Evolutionary conservation across 2,329 filamentous ascomycete species (phyloP).

Genomic region (Paracamarosporium sp.): DNA sequence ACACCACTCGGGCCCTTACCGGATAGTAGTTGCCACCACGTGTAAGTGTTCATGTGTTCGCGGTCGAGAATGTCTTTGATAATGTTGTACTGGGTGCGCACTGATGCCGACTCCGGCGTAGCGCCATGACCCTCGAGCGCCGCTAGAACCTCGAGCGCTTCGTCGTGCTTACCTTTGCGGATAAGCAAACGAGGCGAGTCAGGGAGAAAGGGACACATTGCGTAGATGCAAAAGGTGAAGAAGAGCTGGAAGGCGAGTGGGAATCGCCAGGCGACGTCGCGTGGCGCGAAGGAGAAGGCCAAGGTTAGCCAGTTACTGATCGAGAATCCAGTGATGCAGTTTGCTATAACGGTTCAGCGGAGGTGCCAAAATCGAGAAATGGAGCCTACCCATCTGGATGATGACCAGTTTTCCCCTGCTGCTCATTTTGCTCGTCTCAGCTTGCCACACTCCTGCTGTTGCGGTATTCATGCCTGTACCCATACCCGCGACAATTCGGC

Average conservation of each 20-base stretch:
- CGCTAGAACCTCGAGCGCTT: constrained; percentile 44
- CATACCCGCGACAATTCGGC: constrained; percentile 52
- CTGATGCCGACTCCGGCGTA: constrained; percentile 41
- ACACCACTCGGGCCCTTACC: constrained; percentile 51
- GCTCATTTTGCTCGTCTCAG: constrained; percentile 55
- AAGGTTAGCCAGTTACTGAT: constrained; percentile 53
- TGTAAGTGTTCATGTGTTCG: constrained; percentile 54
- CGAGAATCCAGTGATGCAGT: constrained; percentile 52
- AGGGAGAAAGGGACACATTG: constrained; percentile 54
- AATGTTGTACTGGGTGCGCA: constrained; percentile 45
- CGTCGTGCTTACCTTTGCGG: constrained; percentile 58
- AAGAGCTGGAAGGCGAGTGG: constrained; percentile 64
- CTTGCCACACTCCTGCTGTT: constrained; percentile 57
- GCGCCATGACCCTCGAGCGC: constrained; percentile 48
- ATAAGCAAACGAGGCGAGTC: constrained; percentile 58
- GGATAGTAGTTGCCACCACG: constrained; percentile 53
- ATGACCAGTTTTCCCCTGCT: constrained; percentile 55
- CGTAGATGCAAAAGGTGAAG: constrained; percentile 63
- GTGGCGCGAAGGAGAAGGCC: constrained; percentile 49
- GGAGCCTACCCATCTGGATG: constrained; percentile 50
- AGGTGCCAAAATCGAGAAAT: too few species aligned
- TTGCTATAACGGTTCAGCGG: constrained; percentile 32
- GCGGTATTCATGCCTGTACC: constrained; percentile 59
- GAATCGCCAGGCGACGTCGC: constrained; percentile 50
- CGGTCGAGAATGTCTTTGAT: constrained; percentile 51